Percentiles rank a stretch among this genome's conserved stretches.
Evolutionary conservation across 371 early-diverging fungal genomes (phyloP).

Genomic region (Rhizomucor miehei): DNA sequence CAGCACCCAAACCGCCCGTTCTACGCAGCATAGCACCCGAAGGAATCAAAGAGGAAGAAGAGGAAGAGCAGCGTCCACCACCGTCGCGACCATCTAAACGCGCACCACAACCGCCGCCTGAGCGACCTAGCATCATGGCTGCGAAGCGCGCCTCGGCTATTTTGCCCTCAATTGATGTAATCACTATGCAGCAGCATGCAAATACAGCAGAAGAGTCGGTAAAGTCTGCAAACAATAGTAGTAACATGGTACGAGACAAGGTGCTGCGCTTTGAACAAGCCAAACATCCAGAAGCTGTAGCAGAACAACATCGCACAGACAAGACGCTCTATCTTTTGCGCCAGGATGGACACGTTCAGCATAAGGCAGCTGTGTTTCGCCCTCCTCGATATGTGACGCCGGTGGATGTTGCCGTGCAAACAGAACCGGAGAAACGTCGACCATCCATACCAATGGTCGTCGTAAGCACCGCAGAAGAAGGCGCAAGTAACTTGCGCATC

Average conservation of each 20-base stretch:
- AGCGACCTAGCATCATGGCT: slow-evolving; percentile 15
- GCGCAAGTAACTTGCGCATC: not conserved
- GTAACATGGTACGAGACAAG: slow-evolving; percentile 9
- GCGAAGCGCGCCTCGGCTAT: slow-evolving; percentile 13
- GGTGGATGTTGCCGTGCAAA: slow-evolving; percentile 11
- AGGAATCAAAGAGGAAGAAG: too few relatives aligned
- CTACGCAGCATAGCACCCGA: too few relatives aligned
- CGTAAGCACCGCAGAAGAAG: not conserved
- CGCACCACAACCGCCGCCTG: slow-evolving; percentile 2
- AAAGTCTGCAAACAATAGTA: too few relatives aligned
- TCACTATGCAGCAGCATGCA: too few relatives aligned
- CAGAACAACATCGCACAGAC: not conserved
- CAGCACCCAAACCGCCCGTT: slow-evolving; percentile 12
- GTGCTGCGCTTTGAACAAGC: slow-evolving; percentile 10
- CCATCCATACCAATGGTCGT: slow-evolving; percentile 1
- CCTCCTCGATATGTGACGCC: slow-evolving; percentile 8
- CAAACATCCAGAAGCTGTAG: not conserved
- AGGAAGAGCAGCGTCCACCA: not conserved
- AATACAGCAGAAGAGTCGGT: too few relatives aligned
- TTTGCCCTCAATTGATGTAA: too few relatives aligned
- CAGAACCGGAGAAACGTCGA: not conserved
- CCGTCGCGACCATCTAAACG: not conserved
- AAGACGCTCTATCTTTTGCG: slow-evolving; percentile 4
- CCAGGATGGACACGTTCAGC: slow-evolving; percentile 1
- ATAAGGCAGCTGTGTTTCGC: slow-evolving; percentile 1